Evolutionary conservation across 345 rosid species (phyloP).

Genomic region (Aurinia saxatilis): DNA sequence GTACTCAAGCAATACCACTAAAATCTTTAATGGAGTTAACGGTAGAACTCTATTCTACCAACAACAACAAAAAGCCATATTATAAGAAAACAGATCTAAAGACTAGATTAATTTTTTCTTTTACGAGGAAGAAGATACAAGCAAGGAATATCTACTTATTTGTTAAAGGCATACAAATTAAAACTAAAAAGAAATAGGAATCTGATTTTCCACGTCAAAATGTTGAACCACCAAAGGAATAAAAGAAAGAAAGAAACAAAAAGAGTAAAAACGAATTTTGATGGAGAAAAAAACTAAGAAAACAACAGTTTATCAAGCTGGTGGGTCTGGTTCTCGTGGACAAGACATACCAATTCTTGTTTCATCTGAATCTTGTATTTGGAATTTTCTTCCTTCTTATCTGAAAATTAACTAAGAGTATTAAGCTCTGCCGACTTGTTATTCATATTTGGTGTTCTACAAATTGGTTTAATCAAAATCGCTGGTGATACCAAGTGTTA

Average conservation of each 20-base stretch:
- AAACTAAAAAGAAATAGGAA: conserved; percentile 21
- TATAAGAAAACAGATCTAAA: background rate
- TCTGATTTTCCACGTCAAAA: conserved; percentile 32
- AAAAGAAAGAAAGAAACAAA: conserved; percentile 19
- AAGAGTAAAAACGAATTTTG: conserved; percentile 21
- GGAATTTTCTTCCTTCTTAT: conserved; percentile 3
- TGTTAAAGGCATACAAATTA: conserved; percentile 17
- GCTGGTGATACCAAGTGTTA: too few relatives aligned
- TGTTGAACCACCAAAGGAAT: conserved; percentile 29
- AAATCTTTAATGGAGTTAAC: background rate
- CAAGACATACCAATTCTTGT: conserved; percentile 24
- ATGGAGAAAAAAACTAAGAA: background rate
- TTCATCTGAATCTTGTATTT: conserved; percentile 23
- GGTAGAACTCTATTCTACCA: background rate
- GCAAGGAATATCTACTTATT: conserved; percentile 20
- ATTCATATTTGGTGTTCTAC: background rate
- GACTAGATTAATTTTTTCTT: background rate
- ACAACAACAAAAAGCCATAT: background rate
- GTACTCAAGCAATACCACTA: background rate
- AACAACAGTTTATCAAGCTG: conserved; percentile 13
- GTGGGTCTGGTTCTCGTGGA: conserved; percentile 30
- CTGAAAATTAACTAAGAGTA: background rate
- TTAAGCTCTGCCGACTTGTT: background rate
- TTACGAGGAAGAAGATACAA: conserved; percentile 14
- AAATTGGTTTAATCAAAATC: too few relatives aligned